Evolutionary conservation across 2,329 filamentous ascomycete genomes (phyloP).

Genomic region (Ciborinia camelliae): DNA sequence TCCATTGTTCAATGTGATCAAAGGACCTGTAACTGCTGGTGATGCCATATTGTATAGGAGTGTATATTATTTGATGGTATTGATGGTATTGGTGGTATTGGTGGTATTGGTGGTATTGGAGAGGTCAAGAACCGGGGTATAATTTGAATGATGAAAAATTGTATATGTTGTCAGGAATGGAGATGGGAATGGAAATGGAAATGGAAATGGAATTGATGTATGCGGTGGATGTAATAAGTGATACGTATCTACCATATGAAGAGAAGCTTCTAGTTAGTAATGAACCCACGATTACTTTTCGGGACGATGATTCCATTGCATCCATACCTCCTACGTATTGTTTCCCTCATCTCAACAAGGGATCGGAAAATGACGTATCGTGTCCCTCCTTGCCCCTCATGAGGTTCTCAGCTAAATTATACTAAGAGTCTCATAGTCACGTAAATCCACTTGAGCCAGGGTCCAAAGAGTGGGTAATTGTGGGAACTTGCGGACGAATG

Average conservation of each 20-base stretch:
- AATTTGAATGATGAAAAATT: slow-evolving; percentile 12
- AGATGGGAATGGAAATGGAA: no score
- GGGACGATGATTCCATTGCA: slow-evolving; percentile 1
- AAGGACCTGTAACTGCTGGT: slow-evolving; percentile 26
- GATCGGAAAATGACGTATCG: slow-evolving; percentile 5
- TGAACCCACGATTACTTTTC: neutral
- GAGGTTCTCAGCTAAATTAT: neutral
- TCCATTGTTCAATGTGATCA: slow-evolving; percentile 37
- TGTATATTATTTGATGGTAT: slow-evolving; percentile 8
- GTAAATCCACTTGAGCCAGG: neutral
- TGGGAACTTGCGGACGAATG: neutral
- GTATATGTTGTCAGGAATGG: neutral
- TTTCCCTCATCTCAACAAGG: neutral
- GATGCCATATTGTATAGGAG: slow-evolving; percentile 28
- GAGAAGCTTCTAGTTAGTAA: slow-evolving; percentile 9
- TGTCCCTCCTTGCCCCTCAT: neutral
- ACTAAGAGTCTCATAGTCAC: slow-evolving; percentile 1
- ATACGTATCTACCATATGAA: neutral
- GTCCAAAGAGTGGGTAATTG: neutral
- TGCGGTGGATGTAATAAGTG: no score
- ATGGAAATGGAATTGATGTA: no score
- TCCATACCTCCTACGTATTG: neutral
- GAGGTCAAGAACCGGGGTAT: slow-evolving; percentile 7
- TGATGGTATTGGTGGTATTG: neutral
- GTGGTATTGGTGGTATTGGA: neutral